phyloP scores from a whole-genome alignment of 768 basidiomycete genomes.

The Pulveroboletus sp. region DNA sequence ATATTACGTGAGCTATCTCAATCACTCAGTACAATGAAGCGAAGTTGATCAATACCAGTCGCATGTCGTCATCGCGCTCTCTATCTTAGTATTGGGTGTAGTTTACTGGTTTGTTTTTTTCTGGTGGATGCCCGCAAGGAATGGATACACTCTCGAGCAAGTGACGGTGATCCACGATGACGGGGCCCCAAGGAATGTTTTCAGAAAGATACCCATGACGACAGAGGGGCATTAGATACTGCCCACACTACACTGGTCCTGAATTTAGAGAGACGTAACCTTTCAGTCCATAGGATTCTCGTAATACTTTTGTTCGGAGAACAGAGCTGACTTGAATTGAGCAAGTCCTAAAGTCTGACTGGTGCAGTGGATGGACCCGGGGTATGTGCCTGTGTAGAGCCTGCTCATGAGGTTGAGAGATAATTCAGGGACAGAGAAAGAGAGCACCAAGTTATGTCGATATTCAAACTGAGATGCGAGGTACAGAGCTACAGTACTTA shows the following conservation, averaged over 20 bases:
- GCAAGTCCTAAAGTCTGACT: slow-evolving; percentile 8
- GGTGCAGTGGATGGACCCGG: no score
- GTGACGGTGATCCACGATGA: slow-evolving; percentile 49
- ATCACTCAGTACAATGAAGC: not conserved
- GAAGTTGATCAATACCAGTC: slow-evolving; percentile 30
- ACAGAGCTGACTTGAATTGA: no score
- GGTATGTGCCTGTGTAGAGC: no score
- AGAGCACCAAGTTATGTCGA: no score
- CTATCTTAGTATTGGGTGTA: slow-evolving; percentile 44
- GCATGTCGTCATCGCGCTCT: slow-evolving; percentile 45
- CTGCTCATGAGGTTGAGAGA: no score
- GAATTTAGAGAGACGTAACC: not conserved
- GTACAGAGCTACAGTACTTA: no score
- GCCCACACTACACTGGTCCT: not conserved
- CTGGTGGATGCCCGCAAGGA: slow-evolving; percentile 43
- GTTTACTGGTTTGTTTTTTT: slow-evolving; percentile 56
- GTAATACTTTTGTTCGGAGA: no score
- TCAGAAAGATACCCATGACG: slow-evolving; percentile 35
- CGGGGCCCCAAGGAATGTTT: slow-evolving; percentile 51
- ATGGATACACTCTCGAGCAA: slow-evolving; percentile 46
- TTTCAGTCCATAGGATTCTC: not conserved
- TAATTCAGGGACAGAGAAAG: no score
- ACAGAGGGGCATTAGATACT: slow-evolving; percentile 1
- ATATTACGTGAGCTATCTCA: slow-evolving; percentile 53
- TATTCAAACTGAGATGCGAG: no score